Evolutionary conservation across 2,329 filamentous ascomycete species (phyloP).

Genomic region (Teratosphaeria nubilosa): DNA sequence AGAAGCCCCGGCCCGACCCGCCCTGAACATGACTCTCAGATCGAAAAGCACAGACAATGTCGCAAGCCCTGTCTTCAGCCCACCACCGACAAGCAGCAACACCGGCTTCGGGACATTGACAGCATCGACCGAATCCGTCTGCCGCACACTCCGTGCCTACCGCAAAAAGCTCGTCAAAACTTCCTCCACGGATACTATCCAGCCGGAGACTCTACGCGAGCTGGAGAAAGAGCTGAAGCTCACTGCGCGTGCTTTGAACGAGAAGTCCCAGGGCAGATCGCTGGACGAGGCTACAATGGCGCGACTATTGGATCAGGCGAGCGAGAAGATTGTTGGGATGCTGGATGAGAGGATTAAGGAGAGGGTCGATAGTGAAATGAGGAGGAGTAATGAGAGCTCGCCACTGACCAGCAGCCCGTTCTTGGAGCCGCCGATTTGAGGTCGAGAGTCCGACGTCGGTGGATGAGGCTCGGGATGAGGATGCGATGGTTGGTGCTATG

Average conservation of each 20-base stretch:
- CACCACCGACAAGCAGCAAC: conserved; percentile 10
- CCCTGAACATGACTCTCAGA: conserved; percentile 41
- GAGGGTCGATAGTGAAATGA: conserved; percentile 26
- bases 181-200: conserved; percentile 36
- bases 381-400: conserved; percentile 4
- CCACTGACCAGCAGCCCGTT: neutral
- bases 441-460: neutral
- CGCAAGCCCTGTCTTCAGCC: conserved; percentile 5
- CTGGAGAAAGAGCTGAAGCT: conserved; percentile 48
- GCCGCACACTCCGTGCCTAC: conserved; percentile 47
- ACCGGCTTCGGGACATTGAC: conserved; percentile 39
- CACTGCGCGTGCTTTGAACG: conserved; percentile 35
- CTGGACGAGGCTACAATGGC: conserved; percentile 35
- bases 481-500: neutral
- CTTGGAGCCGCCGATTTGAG: neutral
- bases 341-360: conserved; percentile 58
- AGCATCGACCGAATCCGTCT: conserved; percentile 47
- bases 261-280: conserved; percentile 28
- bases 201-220: conserved; percentile 40
- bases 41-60: conserved; percentile 32
- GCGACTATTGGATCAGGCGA: conserved; percentile 64
- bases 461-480: neutral
- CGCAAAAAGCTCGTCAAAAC: conserved; percentile 43
- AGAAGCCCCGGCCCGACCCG: conserved; percentile 31
- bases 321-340: conserved; percentile 58